Conservation (phyloP, 2,329 filamentous ascomycete species). For the Orbilia quercus region DNA sequence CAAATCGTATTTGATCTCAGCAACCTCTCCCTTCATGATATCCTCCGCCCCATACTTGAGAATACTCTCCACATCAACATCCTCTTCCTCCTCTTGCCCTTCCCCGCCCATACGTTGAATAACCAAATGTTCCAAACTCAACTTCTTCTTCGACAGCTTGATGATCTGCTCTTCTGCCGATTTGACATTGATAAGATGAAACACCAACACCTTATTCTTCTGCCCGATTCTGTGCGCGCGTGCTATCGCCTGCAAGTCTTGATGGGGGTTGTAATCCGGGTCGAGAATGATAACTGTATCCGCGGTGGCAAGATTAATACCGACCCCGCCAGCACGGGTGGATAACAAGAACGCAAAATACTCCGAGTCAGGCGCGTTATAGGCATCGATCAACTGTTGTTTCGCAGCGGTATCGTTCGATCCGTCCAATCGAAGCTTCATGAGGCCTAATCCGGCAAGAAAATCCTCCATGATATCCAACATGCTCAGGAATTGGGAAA, state of each 20-base stretch:
- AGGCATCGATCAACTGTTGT: conserved; percentile 92
- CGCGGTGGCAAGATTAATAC: conserved; percentile 95
- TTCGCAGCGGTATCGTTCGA: conserved; percentile 82
- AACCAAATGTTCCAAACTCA: conserved; percentile 92
- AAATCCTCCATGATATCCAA: conserved; percentile 94
- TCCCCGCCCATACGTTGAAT: conserved; percentile 83
- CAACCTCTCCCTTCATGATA: conserved; percentile 70
- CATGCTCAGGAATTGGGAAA: conserved; percentile 92
- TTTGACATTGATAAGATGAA: conserved; percentile 89
- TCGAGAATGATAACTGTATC: conserved; percentile 98
- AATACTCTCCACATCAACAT: conserved; percentile 85
- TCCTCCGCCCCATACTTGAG: conserved; percentile 86
- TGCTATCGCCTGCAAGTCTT: conserved; percentile 94
- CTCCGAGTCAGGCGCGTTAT: conserved; percentile 83
- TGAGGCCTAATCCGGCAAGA: conserved; percentile 76
- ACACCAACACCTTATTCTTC: conserved; percentile 93
- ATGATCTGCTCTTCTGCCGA: conserved; percentile 96
- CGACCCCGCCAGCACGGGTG: conserved; percentile 92
- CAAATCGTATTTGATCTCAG: conserved; percentile 81
- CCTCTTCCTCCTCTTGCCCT: conserved; percentile 80
- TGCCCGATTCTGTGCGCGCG: conserved; percentile 96
- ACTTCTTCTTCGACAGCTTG: conserved; percentile 93
- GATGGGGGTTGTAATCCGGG: conserved; percentile 96
- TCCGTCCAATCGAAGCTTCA: conserved; percentile 87
- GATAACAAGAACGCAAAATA: conserved; percentile 93